phyloP scores from a whole-genome alignment of 129 eudicot genomes.

The Centella asiatica region DNA sequence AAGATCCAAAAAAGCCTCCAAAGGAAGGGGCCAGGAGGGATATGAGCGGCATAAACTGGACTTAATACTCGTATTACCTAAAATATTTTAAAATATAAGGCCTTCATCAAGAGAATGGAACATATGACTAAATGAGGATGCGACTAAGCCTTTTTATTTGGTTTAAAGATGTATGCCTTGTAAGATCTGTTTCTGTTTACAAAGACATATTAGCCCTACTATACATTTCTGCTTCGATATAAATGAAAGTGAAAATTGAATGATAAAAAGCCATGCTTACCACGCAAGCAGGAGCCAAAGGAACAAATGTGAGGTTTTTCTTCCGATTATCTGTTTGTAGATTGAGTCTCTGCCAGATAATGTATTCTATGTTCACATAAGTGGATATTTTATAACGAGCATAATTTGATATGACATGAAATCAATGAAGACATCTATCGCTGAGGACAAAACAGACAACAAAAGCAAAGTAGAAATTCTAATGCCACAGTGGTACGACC shows the following conservation, averaged over 20 bases:
- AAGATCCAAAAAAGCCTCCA: conserved; percentile 81
- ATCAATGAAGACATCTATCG: no score
- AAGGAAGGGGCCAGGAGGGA: conserved; percentile 53
- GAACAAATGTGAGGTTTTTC: conserved; percentile 73
- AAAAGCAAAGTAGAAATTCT: no score
- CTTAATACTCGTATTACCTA: conserved; percentile 79
- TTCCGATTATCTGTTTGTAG: conserved; percentile 56
- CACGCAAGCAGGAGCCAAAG: conserved; percentile 95
- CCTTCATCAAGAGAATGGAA: no score
- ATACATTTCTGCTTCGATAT: background rate
- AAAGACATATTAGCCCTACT: background rate
- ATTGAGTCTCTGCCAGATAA: conserved; percentile 51
- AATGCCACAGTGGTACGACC: no score
- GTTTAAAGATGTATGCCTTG: no score
- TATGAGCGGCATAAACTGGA: conserved; percentile 79
- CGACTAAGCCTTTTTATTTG: no score
- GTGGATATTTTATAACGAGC: background rate
- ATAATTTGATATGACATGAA: background rate
- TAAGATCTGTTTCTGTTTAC: no score
- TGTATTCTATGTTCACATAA: background rate
- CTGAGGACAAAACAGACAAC: no score
- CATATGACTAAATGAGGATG: no score
- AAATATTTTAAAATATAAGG: background rate
- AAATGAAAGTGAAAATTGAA: background rate
- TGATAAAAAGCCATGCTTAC: conserved; percentile 29